Percentiles rank a stretch among this genome's conserved stretches.
These are phyloP conservation scores for Amborella trichopoda DNA, from an alignment of 164 flowering plant genomes.

Conservation along the genomic window DNA sequence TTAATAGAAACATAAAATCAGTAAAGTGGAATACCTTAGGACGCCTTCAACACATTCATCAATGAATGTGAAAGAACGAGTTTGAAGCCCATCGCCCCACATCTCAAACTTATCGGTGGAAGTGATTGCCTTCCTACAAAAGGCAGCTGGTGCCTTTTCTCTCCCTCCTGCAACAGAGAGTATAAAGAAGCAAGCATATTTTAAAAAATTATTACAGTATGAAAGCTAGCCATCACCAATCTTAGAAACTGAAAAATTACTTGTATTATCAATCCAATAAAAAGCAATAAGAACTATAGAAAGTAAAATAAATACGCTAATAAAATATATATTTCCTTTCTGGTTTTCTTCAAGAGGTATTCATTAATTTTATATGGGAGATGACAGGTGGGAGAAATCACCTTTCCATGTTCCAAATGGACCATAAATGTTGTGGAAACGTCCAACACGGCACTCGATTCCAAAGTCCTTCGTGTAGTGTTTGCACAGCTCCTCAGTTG, in stretches of 20 bases:
- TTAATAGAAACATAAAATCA: too few species aligned
- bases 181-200: constrained; percentile 3
- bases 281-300: neutral
- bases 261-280: neutral
- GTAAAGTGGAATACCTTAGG: constrained; percentile 72
- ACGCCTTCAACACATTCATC: constrained; percentile 99
- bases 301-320: neutral
- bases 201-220: too few species aligned
- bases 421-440: constrained; percentile 97
- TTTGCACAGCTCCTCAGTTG: constrained; percentile 94
- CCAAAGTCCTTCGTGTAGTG: constrained; percentile 95
- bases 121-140: constrained; percentile 85
- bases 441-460: constrained; percentile 89
- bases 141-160: constrained; percentile 99
- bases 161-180: constrained; percentile 68
- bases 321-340: too few species aligned
- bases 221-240: too few species aligned
- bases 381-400: constrained; percentile 7
- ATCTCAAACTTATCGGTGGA: constrained; percentile 88
- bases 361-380: neutral
- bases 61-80: constrained; percentile 94
- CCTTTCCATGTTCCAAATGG: constrained; percentile 99
- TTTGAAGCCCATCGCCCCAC: constrained; percentile 99
- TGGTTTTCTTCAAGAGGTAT: too few species aligned
- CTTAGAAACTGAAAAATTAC: neutral